phyloP scores from a whole-genome alignment of 2,329 filamentous ascomycete genomes.

The Aureobasidium sp. region DNA sequence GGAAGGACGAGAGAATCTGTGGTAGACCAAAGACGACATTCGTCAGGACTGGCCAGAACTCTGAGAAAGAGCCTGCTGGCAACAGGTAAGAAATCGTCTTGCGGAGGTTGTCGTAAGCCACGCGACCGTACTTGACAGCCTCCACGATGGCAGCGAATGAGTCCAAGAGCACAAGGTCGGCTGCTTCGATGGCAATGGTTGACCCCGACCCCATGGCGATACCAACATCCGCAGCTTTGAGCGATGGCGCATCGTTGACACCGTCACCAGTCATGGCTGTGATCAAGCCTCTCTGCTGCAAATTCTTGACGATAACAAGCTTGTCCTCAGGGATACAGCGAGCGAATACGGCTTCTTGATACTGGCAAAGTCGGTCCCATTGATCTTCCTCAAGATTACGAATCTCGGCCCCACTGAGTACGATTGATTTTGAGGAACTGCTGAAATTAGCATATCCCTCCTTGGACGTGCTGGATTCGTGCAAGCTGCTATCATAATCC shows the following conservation, averaged over 20 bases:
- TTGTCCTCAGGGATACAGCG: slow-evolving; percentile 74
- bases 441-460: neutral
- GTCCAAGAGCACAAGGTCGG: slow-evolving; percentile 59
- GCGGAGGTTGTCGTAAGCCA: slow-evolving; percentile 74
- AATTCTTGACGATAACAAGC: slow-evolving; percentile 68
- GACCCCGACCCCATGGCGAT: slow-evolving; percentile 53
- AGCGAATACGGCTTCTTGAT: slow-evolving; percentile 69
- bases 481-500: slow-evolving; percentile 18
- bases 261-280: slow-evolving; percentile 49
- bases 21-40: slow-evolving; percentile 66
- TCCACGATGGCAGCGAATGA: slow-evolving; percentile 66
- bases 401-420: slow-evolving; percentile 60
- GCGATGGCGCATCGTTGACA: slow-evolving; percentile 46
- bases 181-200: slow-evolving; percentile 56
- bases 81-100: slow-evolving; percentile 69
- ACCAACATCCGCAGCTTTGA: slow-evolving; percentile 54
- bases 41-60: slow-evolving; percentile 70
- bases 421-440: slow-evolving; percentile 42
- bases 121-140: slow-evolving; percentile 64
- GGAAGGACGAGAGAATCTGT: slow-evolving; percentile 64
- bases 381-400: slow-evolving; percentile 59
- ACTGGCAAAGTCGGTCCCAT: slow-evolving; percentile 59
- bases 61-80: slow-evolving; percentile 65
- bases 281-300: slow-evolving; percentile 54
- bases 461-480: neutral